These are phyloP conservation scores for Amauroascus verrucosus DNA, from an alignment of 2,329 filamentous ascomycete species.

Conservation along the genomic window DNA sequence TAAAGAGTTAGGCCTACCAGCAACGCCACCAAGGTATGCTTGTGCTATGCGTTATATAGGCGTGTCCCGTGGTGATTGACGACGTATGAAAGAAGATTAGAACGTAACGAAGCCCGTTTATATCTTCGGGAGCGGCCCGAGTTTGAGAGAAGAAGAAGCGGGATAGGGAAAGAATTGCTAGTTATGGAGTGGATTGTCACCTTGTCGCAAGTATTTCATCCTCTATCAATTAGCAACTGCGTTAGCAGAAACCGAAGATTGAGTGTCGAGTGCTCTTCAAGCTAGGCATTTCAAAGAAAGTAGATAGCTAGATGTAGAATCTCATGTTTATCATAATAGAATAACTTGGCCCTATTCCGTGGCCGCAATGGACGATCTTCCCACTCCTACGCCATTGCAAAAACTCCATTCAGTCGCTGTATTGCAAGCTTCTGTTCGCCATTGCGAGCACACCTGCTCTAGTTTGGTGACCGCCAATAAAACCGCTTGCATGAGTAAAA, in stretches of 20 bases:
- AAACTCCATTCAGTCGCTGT: not conserved
- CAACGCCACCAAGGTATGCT: not conserved
- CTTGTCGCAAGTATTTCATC: no score
- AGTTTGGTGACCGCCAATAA: constrained; percentile 91
- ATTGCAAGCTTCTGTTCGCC: constrained; percentile 44
- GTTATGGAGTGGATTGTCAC: no score
- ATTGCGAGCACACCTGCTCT: constrained; percentile 80
- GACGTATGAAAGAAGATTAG: not conserved
- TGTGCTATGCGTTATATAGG: not conserved
- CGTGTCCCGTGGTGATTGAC: not conserved
- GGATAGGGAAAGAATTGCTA: no score
- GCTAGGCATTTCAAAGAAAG: no score
- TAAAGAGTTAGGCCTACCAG: not conserved
- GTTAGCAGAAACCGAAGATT: no score
- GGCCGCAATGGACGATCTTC: not conserved
- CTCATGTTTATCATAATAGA: no score
- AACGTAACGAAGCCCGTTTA: not conserved
- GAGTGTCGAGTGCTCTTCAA: no score
- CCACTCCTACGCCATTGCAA: not conserved
- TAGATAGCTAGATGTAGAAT: not conserved
- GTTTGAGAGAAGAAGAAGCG: no score
- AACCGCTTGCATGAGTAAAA: constrained; percentile 89
- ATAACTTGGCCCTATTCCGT: no score
- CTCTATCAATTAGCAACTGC: no score
- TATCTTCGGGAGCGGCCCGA: no score